phyloP scores from a whole-genome alignment of 2,329 filamentous ascomycete genomes.

The Malbranchea zuffiana region DNA sequence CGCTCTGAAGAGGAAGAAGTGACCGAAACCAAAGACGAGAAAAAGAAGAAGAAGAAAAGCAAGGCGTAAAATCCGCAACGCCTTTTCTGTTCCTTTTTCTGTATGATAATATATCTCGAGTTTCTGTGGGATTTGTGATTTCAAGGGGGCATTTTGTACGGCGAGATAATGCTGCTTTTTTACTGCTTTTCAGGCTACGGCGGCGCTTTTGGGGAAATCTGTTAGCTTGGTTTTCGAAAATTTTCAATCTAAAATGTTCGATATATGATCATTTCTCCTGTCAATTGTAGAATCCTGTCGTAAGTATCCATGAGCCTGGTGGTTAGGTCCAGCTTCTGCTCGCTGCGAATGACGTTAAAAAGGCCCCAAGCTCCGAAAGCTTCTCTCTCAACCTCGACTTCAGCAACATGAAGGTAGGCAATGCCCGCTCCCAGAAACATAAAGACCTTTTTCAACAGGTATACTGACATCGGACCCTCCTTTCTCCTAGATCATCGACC shows the following conservation, averaged over 20 bases:
- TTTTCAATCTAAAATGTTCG: conserved; percentile 4
- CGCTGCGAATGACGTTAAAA: no score
- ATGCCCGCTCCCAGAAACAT: no score
- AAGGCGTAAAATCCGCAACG: conserved; percentile 34
- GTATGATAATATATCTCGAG: conserved; percentile 36
- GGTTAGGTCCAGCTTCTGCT: no score
- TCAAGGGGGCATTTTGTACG: conserved; percentile 7
- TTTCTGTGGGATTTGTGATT: conserved; percentile 17
- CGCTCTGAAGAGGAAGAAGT: conserved; percentile 47
- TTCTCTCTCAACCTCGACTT: neutral
- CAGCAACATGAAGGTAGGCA: neutral
- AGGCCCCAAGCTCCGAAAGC: no score
- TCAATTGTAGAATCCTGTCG: no score
- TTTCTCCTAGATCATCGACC: conserved; percentile 35
- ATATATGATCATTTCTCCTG: no score
- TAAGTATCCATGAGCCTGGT: no score
- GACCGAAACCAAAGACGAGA: conserved; percentile 39
- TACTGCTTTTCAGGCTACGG: conserved; percentile 6
- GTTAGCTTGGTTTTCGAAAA: conserved; percentile 5
- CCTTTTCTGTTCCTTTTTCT: conserved; percentile 19
- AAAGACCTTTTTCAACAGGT: no score
- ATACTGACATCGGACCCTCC: no score
- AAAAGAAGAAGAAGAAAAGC: conserved; percentile 56
- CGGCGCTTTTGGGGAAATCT: conserved; percentile 9
- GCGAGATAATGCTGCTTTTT: conserved; percentile 9